Base-by-base conservation (phyloP, 306 rosid species). In the Gleditsia sinensis region DNA sequence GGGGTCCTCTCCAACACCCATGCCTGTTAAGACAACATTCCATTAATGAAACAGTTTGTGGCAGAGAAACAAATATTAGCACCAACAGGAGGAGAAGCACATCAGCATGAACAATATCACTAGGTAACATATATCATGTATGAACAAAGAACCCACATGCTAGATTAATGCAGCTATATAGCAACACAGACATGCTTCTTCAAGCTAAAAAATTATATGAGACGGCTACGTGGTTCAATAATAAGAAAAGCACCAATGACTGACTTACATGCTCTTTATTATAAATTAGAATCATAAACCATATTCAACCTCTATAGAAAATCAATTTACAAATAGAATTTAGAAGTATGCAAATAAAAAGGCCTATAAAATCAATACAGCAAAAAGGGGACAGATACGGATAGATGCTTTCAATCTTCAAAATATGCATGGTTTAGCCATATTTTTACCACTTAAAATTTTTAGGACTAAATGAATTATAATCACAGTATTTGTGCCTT, bases 1-100 rank as follows among this genome's bases (percentile, higher is more conserved):
- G 98, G 96, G 56, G 95, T 87, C 83, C 92, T 91, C 91, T 91
- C 98, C 90, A 94, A 58, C 74, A 94, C 40, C 67, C 81, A 79
- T 69, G 97, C 97, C 98, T 91, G 90, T 76, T 59, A 73, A 67
- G 82, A 34, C 76, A 75, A 76, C 54, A 87, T 77, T 67, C 76
- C 30, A 74, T 53, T 59, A 73, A 83, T 83, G 76, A 76, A 80
- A 75, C 20, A 72, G 60, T 24, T 78, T 19, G 76, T 19, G 13
- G 63, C 17, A n/a, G 58, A 27, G 45, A 69, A 21, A 75, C 3
- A 51, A 62, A 75, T 39, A 28, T 19, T 5, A 42, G 14, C 59
- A 51, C 37, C 59, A 34, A 23, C 1, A 42, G 23, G 7, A 58
- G 17, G 50, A 25, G 73, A 43, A 28, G 58, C 42, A 67, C 37